Base-by-base conservation (phyloP, 345 rosid species). In the Corymbia maculata region DNA sequence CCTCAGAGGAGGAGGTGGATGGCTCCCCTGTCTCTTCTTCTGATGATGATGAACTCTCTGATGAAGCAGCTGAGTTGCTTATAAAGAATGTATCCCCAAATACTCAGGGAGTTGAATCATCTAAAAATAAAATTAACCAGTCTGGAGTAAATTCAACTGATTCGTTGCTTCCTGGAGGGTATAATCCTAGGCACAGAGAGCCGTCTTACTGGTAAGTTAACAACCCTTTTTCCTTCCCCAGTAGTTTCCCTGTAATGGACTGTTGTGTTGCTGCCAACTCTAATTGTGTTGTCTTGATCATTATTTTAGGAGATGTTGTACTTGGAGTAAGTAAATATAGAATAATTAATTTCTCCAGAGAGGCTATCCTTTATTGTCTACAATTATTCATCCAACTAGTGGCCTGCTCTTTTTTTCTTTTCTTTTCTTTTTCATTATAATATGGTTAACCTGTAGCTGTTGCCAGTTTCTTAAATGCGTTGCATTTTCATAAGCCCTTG, bases 111-210 rank as follows among this genome's bases (percentile, higher is more conserved):
- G 87, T 88, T 88, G 68, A 87, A 82, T 9, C 55, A 85, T 91
- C 95, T 68, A 75, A 89, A 89, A 88, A 85, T 86, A 85, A 88
- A 36, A 87, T 10, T 44, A 86, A 85, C 26, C 93, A 91, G 88
- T 88, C 90, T 88, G 91, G 88, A 55, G 88, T 70, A 52, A 90
- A 92, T 53, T 70, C 90, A 64, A 88, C 90, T 16, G 87, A 68
- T 82, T 86, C 93, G 86, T 91, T 88, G 89, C 93, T 96, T 88
- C 98, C 98, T 51, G 99, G 95, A 89, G 98, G 98, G 55, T 98
- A 98, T 59, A 90, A 96, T 91, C 99, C 99, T 28, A 94, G 95
- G n/a, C 99, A 94, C 91, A 94, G 99, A 91, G 99, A 97, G 86
- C 99, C 99, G 75, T 93, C 97, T 90, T 96, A 91, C 91, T 93